Percentiles rank a stretch among this genome's conserved stretches.
Evolutionary conservation across 768 basidiomycete species (phyloP).

Genomic region (Clitopilus passeckerianus): DNA sequence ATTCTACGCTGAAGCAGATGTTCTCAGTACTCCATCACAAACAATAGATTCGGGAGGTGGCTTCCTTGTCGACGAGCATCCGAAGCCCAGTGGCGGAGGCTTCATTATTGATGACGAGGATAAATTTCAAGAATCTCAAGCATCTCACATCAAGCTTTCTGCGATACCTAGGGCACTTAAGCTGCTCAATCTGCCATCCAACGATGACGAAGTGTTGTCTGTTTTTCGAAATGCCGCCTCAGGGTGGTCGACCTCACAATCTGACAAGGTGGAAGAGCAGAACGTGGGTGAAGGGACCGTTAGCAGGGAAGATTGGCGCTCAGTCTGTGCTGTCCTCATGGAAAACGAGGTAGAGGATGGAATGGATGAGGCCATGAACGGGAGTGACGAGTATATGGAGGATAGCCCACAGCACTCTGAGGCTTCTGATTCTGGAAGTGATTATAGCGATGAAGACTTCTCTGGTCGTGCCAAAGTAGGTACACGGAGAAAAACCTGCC

Average conservation of each 20-base stretch:
- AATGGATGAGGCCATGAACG: background rate
- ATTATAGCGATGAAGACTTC: constrained; percentile 16
- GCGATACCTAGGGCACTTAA: constrained; percentile 59
- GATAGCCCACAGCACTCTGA: background rate
- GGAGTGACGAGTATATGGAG: constrained; percentile 13
- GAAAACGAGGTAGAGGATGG: constrained; percentile 20
- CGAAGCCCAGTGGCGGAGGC: constrained; percentile 18
- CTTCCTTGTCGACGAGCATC: constrained; percentile 10
- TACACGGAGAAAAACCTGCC: constrained; percentile 11
- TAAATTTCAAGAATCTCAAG: constrained; percentile 5
- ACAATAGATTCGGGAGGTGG: constrained; percentile 13
- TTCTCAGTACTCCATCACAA: background rate
- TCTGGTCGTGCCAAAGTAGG: constrained; percentile 18
- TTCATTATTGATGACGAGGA: constrained; percentile 19
- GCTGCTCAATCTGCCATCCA: constrained; percentile 57
- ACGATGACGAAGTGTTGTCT: constrained; percentile 67
- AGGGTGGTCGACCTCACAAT: constrained; percentile 50
- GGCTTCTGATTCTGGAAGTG: constrained; percentile 2
- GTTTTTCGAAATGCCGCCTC: constrained; percentile 74
- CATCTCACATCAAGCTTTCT: constrained; percentile 44
- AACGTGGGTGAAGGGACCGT: constrained; percentile 32
- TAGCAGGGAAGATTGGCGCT: constrained; percentile 68
- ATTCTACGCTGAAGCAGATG: constrained; percentile 29
- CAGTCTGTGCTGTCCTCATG: constrained; percentile 74
- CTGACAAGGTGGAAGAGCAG: constrained; percentile 7